These are phyloP conservation scores for Rubus parviflorus DNA, from an alignment of 306 rosid genomes.

Conservation along the genomic window DNA sequence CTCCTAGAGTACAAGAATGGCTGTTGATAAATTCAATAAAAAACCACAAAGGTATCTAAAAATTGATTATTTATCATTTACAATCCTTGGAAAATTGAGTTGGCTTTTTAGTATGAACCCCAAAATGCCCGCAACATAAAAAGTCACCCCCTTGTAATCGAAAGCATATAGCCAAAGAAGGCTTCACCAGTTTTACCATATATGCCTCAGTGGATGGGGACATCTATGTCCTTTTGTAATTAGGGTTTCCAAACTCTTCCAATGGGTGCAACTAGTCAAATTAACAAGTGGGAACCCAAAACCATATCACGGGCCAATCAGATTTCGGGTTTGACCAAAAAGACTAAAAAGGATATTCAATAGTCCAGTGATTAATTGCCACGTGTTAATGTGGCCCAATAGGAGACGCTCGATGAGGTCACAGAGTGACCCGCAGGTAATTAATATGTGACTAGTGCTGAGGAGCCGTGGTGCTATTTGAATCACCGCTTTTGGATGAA, in stretches of 20 bases:
- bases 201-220: slow-evolving; percentile 41
- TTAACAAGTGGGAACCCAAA: not conserved
- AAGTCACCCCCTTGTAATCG: not conserved
- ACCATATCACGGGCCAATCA: slow-evolving; percentile 36
- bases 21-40: too few species aligned
- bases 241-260: slow-evolving; percentile 66
- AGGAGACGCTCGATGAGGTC: not conserved
- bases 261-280: slow-evolving; percentile 32
- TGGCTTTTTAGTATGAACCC: not conserved
- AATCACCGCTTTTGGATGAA: slow-evolving; percentile 81
- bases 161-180: not conserved
- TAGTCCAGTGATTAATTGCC: accelerated
- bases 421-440: slow-evolving; percentile 58
- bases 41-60: too few species aligned
- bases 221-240: slow-evolving; percentile 51
- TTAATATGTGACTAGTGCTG: not conserved
- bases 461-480: slow-evolving; percentile 90
- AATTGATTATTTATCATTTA: too few species aligned
- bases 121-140: not conserved
- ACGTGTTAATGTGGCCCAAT: slow-evolving; percentile 39
- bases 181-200: not conserved
- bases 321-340: not conserved
- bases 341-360: not conserved
- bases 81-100: too few species aligned
- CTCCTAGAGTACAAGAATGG: too few species aligned